Conservation (phyloP, 2,329 filamentous ascomycete genomes). For the Aspergillus japonicus region DNA sequence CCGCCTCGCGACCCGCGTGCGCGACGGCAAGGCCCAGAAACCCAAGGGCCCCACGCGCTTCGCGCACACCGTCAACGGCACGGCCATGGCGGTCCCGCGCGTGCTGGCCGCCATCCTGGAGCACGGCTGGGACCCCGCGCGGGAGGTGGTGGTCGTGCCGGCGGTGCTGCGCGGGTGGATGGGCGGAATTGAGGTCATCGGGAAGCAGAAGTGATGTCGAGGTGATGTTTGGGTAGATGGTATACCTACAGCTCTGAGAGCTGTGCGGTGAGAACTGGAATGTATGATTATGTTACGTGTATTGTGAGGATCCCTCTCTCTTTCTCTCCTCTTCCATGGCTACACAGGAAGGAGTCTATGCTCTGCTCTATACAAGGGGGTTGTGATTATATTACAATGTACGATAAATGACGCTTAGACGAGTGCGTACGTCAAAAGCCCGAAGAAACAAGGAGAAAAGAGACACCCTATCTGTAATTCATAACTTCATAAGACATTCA, state of each 20-base stretch:
- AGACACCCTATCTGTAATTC: background rate
- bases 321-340: too few relatives aligned
- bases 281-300: too few relatives aligned
- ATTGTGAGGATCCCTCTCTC: too few relatives aligned
- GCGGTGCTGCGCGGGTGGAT: constrained; percentile 80
- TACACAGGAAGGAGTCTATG: too few relatives aligned
- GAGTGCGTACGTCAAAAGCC: too few relatives aligned
- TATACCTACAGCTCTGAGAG: too few relatives aligned
- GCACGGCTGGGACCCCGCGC: constrained; percentile 78
- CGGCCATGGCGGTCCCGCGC: constrained; percentile 84
- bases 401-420: too few relatives aligned
- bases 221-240: too few relatives aligned
- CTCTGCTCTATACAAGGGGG: too few relatives aligned
- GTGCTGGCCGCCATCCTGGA: constrained; percentile 87
- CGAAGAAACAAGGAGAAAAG: too few relatives aligned
- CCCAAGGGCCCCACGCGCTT: constrained; percentile 53
- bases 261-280: too few relatives aligned
- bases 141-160: constrained; percentile 69
- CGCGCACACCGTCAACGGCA: constrained; percentile 91
- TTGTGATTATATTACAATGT: too few relatives aligned
- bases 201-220: constrained; percentile 15
- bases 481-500: constrained; percentile 10
- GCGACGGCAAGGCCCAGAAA: constrained; percentile 47
- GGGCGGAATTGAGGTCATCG: constrained; percentile 70
- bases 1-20: constrained; percentile 72